Conservation (phyloP, 164 flowering plant genomes). For the Brasenia schreberi region DNA sequence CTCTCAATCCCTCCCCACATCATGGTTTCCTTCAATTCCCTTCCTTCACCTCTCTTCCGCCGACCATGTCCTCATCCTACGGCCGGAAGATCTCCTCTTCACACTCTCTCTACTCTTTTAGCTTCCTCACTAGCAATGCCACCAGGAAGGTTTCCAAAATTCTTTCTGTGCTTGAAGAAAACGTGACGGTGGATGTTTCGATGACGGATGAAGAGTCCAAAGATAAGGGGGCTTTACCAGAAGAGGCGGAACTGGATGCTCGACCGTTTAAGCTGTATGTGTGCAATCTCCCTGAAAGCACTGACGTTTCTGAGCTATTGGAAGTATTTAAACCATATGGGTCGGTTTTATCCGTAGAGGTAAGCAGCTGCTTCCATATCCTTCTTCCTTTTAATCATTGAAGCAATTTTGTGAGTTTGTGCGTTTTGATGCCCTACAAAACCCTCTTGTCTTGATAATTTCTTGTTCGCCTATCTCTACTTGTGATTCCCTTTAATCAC, state of each 20-base stretch:
- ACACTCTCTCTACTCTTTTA: slow-evolving; percentile 3
- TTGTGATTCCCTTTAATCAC: no score
- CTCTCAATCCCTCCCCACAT: not conserved
- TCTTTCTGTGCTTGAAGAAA: slow-evolving; percentile 8
- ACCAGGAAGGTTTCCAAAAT: slow-evolving; percentile 4
- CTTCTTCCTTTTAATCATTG: not conserved
- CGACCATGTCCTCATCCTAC: not conserved
- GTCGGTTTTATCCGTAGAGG: slow-evolving; percentile 29
- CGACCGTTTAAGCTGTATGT: slow-evolving; percentile 26
- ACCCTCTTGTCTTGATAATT: no score
- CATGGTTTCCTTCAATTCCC: not conserved
- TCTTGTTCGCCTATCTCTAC: no score
- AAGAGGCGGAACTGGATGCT: not conserved
- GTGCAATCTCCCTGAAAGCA: slow-evolving; percentile 33
- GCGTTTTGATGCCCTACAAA: no score
- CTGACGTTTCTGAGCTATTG: slow-evolving; percentile 19
- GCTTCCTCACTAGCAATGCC: not conserved
- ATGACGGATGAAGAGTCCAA: not conserved
- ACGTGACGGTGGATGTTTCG: not conserved
- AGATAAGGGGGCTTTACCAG: not conserved
- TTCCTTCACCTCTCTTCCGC: not conserved
- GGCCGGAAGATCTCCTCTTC: not conserved
- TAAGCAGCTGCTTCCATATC: not conserved
- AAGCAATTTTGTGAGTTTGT: no score
- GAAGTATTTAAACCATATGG: slow-evolving; percentile 29